Evolutionary conservation across 805 yeast species (phyloP).

Genomic region (Metschnikowia lunata): DNA sequence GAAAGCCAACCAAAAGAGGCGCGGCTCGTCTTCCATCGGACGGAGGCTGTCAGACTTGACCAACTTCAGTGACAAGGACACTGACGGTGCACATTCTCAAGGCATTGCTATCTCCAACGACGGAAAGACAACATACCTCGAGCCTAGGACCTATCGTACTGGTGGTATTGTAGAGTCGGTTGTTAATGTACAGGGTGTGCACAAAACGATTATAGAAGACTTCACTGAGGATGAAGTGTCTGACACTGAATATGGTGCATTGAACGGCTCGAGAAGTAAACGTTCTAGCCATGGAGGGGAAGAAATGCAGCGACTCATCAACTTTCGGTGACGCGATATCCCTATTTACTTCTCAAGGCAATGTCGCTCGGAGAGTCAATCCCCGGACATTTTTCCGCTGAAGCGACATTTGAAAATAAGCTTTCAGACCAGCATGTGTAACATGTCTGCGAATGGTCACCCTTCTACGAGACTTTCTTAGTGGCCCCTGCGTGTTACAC

Average conservation of each 20-base stretch:
- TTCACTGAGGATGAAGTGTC: conserved; percentile 41
- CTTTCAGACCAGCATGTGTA: no score
- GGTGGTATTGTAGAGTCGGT: conserved; percentile 77
- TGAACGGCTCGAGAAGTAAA: conserved; percentile 8
- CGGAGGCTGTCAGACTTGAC: conserved; percentile 14
- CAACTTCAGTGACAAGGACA: conserved; percentile 3
- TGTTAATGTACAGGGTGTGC: conserved; percentile 78
- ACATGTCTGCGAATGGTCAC: no score
- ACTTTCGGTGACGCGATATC: conserved; percentile 1
- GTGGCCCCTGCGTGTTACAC: no score
- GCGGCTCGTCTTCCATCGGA: background rate
- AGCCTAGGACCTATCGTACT: conserved; percentile 39
- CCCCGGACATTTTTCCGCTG: no score
- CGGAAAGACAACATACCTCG: conserved; percentile 20
- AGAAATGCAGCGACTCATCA: conserved; percentile 17
- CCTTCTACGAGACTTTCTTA: no score
- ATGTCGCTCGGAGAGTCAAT: no score
- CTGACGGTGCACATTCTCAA: conserved; percentile 2
- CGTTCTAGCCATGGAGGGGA: conserved; percentile 13
- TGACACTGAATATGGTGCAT: conserved; percentile 18
- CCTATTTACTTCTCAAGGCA: no score
- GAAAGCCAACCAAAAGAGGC: conserved; percentile 1
- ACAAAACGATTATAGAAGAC: conserved; percentile 79
- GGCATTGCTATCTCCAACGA: conserved; percentile 5
- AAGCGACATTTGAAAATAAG: no score